Evolutionary conservation across 345 rosid species (phyloP).

Genomic region (Ceriops decandra): DNA sequence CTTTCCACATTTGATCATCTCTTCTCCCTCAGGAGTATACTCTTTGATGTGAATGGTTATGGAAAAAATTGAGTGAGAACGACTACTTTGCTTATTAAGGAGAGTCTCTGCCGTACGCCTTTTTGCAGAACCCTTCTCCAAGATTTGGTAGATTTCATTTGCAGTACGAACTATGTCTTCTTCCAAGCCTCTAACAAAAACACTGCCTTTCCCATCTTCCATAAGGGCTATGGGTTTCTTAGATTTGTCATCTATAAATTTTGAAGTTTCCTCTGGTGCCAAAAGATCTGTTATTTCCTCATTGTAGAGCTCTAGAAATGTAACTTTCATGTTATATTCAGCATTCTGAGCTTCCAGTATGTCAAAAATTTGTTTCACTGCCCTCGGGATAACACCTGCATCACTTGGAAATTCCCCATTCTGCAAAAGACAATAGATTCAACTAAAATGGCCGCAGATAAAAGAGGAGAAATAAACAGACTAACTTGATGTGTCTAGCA

Average conservation of each 20-base stretch:
- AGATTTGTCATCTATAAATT: constrained; percentile 15
- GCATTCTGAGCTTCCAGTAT: constrained; percentile 17
- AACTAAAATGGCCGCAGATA: neutral
- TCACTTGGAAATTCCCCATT: constrained; percentile 17
- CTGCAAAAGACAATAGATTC: neutral
- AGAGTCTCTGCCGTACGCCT: constrained; percentile 12
- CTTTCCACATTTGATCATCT: constrained; percentile 97
- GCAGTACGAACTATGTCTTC: constrained; percentile 20
- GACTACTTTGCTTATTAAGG: constrained; percentile 27
- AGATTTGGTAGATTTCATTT: constrained; percentile 12
- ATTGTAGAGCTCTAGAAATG: constrained; percentile 17
- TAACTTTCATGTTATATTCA: constrained; percentile 17
- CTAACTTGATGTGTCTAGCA: neutral
- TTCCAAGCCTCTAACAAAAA: constrained; percentile 18
- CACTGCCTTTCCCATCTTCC: constrained; percentile 22
- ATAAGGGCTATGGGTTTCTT: constrained; percentile 17
- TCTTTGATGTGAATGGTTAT: constrained; percentile 98
- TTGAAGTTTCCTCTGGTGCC: constrained; percentile 15
- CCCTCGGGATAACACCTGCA: constrained; percentile 19
- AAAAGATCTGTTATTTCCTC: constrained; percentile 17
- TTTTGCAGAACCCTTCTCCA: constrained; percentile 19
- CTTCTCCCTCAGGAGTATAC: constrained; percentile 97
- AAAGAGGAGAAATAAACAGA: neutral
- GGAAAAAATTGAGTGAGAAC: constrained; percentile 95
- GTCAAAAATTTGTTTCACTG: constrained; percentile 18